These are phyloP conservation scores for Kwoniella dendrophila DNA, from an alignment of 768 basidiomycete genomes.

Conservation along the genomic window DNA sequence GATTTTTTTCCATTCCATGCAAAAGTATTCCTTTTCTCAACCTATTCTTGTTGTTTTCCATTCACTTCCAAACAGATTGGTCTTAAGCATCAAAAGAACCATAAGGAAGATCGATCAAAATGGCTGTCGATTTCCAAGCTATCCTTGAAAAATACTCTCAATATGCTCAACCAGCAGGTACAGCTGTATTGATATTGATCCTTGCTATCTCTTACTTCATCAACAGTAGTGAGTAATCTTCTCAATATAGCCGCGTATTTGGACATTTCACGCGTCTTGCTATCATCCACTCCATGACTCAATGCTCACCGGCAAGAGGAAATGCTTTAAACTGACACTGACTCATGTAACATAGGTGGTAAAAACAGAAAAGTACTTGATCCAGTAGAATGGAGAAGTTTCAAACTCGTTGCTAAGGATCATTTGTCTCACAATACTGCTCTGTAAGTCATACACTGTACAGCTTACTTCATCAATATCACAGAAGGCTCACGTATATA, in stretches of 20 bases:
- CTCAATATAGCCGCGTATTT: not conserved
- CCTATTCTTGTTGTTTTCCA: too few relatives aligned
- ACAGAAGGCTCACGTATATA: not conserved
- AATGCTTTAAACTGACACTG: not conserved
- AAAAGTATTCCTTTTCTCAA: too few relatives aligned
- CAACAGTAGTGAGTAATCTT: conserved; percentile 3
- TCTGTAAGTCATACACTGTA: conserved; percentile 62
- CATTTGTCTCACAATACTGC: conserved; percentile 93
- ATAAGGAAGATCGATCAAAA: not conserved
- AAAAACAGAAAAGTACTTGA: conserved; percentile 41
- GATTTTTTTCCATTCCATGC: too few relatives aligned
- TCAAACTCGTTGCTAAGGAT: conserved; percentile 77
- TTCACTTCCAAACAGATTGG: too few relatives aligned
- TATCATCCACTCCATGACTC: not conserved
- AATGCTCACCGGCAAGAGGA: too few relatives aligned
- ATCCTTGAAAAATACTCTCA: not conserved
- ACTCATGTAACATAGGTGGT: not conserved
- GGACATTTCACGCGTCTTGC: not conserved
- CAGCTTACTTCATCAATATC: not conserved
- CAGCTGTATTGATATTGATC: conserved; percentile 9
- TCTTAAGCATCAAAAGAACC: too few relatives aligned
- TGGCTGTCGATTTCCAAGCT: conserved; percentile 12
- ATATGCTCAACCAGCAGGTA: conserved; percentile 9
- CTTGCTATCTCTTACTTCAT: conserved; percentile 9
- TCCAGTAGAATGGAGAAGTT: conserved; percentile 70